phyloP scores from a whole-genome alignment of 1,284 basidiomycete species.

The Ustilago sp. region DNA sequence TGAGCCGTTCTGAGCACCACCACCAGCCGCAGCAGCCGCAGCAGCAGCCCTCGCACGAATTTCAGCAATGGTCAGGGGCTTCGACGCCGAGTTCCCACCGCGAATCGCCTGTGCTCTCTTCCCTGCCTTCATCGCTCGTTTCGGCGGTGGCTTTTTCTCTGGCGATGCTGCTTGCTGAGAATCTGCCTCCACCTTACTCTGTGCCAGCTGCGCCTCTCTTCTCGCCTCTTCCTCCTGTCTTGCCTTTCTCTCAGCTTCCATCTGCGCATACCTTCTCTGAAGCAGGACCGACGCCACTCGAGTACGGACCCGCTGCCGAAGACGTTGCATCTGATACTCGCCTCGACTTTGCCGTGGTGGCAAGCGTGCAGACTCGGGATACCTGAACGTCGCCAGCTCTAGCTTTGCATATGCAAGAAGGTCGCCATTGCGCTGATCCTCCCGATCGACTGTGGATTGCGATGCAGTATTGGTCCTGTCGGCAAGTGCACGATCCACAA shows the following conservation, averaged over 20 bases:
- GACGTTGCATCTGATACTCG: constrained; percentile 12
- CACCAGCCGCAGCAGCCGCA: constrained; percentile 16
- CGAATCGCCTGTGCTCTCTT: constrained; percentile 41
- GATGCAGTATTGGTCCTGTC: constrained; percentile 20
- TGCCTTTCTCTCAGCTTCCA: constrained; percentile 12
- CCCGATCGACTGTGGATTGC: not conserved
- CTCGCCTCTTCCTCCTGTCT: constrained; percentile 1
- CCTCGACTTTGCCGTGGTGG: constrained; percentile 22
- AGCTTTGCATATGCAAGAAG: not conserved
- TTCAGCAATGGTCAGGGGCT: constrained; percentile 40
- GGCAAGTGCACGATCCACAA: constrained; percentile 15
- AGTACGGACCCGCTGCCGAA: constrained; percentile 20
- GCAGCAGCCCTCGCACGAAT: constrained; percentile 33
- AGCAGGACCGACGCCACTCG: constrained; percentile 19
- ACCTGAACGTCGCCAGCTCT: not conserved
- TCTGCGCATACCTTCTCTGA: constrained; percentile 10
- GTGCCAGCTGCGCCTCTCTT: constrained; percentile 1
- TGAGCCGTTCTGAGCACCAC: not conserved
- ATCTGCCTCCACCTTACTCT: constrained; percentile 2
- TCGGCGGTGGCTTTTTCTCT: constrained; percentile 22
- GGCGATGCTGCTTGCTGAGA: not conserved
- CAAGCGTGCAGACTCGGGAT: constrained; percentile 5
- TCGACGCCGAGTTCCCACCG: constrained; percentile 21
- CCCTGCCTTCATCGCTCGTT: constrained; percentile 30
- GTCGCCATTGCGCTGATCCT: constrained; percentile 2